Evolutionary conservation across 2,329 filamentous ascomycete genomes (phyloP).

Genomic region (Lasiodiplodia sp.): DNA sequence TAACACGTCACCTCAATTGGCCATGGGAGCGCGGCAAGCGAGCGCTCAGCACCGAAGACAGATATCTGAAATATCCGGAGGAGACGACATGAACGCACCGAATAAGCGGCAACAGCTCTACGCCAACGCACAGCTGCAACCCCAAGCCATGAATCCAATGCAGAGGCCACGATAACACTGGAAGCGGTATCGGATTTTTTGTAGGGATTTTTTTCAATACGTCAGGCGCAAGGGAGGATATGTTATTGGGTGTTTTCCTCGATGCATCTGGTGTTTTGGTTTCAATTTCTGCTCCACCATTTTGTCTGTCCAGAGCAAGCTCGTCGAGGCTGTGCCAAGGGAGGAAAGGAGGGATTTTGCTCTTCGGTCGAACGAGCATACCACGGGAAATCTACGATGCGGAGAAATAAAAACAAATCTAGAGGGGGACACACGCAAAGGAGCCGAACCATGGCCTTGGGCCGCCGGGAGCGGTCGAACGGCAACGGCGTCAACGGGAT

Average conservation of each 20-base stretch:
- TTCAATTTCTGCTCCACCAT: conserved; percentile 3
- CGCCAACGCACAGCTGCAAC: conserved; percentile 46
- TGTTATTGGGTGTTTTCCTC: conserved; percentile 1
- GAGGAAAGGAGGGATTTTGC: background rate
- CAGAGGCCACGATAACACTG: conserved; percentile 53
- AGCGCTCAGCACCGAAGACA: conserved; percentile 59
- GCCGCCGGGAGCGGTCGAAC: conserved; percentile 25
- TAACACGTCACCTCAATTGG: conserved; percentile 47
- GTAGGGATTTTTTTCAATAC: background rate
- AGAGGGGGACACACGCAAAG: conserved; percentile 15
- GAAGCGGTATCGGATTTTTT: background rate
- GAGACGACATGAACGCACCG: conserved; percentile 58
- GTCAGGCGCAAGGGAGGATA: background rate
- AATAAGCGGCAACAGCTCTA: conserved; percentile 68
- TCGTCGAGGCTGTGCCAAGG: background rate
- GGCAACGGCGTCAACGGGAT: conserved; percentile 19
- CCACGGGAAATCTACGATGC: conserved; percentile 3
- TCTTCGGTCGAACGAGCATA: conserved; percentile 1
- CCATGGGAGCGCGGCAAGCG: conserved; percentile 44
- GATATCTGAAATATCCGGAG: conserved; percentile 67
- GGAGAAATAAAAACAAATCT: conserved; percentile 12
- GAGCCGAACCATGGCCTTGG: background rate
- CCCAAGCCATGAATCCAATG: conserved; percentile 57
- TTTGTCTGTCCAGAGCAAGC: background rate
- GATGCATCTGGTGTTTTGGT: conserved; percentile 20